Evolutionary conservation across 495 filamentous ascomycete genomes (phyloP).

Genomic region (Acidomyces sp.): DNA sequence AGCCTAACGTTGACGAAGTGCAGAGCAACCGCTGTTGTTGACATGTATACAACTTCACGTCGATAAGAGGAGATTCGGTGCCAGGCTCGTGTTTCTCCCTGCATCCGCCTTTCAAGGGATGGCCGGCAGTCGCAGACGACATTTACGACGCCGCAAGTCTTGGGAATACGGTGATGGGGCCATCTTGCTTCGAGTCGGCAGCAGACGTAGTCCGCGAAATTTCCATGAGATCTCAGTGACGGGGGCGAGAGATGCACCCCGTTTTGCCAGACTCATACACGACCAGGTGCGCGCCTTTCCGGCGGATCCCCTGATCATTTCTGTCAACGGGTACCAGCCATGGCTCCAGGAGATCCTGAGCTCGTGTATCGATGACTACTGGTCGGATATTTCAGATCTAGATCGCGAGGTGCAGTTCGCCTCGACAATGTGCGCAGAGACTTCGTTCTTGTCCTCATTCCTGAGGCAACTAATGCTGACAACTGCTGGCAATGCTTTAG

Average conservation of each 20-base stretch:
- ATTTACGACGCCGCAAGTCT: conserved; percentile 11
- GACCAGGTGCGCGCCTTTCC: conserved; percentile 12
- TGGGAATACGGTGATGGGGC: conserved; percentile 6
- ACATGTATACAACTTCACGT: no score
- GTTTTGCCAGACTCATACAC: conserved; percentile 16
- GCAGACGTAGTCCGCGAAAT: conserved; percentile 10
- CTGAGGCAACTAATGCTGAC: no score
- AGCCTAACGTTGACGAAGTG: no score
- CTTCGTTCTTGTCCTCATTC: no score
- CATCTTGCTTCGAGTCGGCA: conserved; percentile 18
- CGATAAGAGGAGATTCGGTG: no score
- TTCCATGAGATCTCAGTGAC: conserved; percentile 17
- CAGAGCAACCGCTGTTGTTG: no score
- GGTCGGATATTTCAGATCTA: conserved; percentile 16
- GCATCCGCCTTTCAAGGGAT: no score
- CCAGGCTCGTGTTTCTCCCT: no score
- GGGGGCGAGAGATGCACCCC: conserved; percentile 17
- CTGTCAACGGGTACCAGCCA: conserved; percentile 19
- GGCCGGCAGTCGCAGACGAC: conserved; percentile 7
- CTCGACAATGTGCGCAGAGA: conserved; percentile 11
- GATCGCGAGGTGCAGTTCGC: conserved; percentile 21
- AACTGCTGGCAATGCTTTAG: no score
- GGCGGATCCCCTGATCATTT: conserved; percentile 13
- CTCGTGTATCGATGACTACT: conserved; percentile 18
- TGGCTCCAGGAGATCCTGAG: conserved; percentile 17